phyloP scores from a whole-genome alignment of 1,284 basidiomycete genomes.

The Clitocybe nebularis region DNA sequence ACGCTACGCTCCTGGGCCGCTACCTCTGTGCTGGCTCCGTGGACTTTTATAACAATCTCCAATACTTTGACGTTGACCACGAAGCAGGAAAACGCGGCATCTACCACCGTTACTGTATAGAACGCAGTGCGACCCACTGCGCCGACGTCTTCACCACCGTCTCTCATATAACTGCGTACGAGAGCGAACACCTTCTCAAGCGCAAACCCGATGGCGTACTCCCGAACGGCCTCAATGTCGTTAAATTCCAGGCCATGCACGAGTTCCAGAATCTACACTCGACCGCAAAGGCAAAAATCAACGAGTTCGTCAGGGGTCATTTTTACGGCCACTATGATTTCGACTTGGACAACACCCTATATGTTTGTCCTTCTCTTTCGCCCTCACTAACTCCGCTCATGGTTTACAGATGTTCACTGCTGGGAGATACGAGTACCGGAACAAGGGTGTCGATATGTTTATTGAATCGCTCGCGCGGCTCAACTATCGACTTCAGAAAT shows the following conservation, averaged over 20 bases:
- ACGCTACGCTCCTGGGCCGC: constrained; percentile 96
- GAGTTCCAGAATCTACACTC: constrained; percentile 97
- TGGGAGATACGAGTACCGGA: constrained; percentile 98
- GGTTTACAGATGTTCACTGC: constrained; percentile 83
- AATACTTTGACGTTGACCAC: constrained; percentile 99
- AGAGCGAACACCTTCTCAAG: constrained; percentile 94
- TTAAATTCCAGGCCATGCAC: constrained; percentile 82
- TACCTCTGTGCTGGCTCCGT: constrained; percentile 97
- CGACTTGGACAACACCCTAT: constrained; percentile 93
- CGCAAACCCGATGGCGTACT: constrained; percentile 98
- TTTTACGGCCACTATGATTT: constrained; percentile 98
- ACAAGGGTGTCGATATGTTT: constrained; percentile 99
- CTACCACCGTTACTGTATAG: constrained; percentile 91
- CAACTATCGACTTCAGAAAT: constrained; percentile 84
- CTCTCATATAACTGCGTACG: constrained; percentile 96
- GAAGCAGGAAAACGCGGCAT: constrained; percentile 98
- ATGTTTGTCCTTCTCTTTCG: constrained; percentile 52
- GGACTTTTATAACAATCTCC: constrained; percentile 99
- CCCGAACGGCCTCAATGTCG: constrained; percentile 96
- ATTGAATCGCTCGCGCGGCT: constrained; percentile 94
- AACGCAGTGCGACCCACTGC: constrained; percentile 91
- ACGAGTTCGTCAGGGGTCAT: constrained; percentile 96
- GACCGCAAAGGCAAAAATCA: constrained; percentile 91
- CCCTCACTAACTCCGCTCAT: constrained; percentile 3
- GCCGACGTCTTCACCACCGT: constrained; percentile 99